Percentiles rank a stretch among this genome's conserved stretches.
These are phyloP conservation scores for Phytophthora chlamydospora DNA, from an alignment of 352 stramenopile genomes.

Conservation along the genomic window DNA sequence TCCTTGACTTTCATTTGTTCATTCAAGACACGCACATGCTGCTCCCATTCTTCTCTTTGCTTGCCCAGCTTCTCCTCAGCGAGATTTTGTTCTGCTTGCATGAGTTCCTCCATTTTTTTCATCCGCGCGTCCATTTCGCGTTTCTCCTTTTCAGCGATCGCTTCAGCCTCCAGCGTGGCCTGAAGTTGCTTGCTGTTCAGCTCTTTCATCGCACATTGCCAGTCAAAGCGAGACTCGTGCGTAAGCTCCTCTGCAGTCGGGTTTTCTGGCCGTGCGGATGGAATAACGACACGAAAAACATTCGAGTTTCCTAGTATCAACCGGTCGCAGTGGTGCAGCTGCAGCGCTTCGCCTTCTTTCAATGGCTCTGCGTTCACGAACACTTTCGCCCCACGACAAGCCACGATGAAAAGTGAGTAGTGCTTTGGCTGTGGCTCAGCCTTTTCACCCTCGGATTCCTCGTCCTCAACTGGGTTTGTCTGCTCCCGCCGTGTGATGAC, in stretches of 20 bases:
- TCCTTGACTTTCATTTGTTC: slow-evolving; percentile 81
- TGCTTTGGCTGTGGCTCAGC: neutral
- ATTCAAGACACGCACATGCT: slow-evolving; percentile 67
- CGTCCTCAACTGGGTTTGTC: slow-evolving; percentile 1
- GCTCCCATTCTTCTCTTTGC: slow-evolving; percentile 77
- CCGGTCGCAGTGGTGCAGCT: slow-evolving; percentile 69
- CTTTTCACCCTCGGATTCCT: neutral
- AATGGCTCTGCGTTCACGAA: slow-evolving; percentile 76
- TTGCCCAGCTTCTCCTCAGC: slow-evolving; percentile 69
- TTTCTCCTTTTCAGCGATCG: slow-evolving; percentile 69
- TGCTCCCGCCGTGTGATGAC: slow-evolving; percentile 35
- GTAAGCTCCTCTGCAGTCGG: slow-evolving; percentile 37
- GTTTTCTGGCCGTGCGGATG: slow-evolving; percentile 39
- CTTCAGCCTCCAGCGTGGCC: slow-evolving; percentile 60
- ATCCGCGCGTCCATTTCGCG: slow-evolving; percentile 77
- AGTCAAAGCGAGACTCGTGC: slow-evolving; percentile 67
- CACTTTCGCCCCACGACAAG: slow-evolving; percentile 54
- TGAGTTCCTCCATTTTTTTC: slow-evolving; percentile 78
- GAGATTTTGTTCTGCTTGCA: slow-evolving; percentile 57
- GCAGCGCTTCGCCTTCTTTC: slow-evolving; percentile 34
- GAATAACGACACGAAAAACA: slow-evolving; percentile 78
- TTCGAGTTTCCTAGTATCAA: slow-evolving; percentile 82
- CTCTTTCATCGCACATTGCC: slow-evolving; percentile 84
- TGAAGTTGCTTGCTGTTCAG: slow-evolving; percentile 79
- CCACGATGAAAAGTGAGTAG: slow-evolving; percentile 37